Evolutionary conservation across 768 basidiomycete species (phyloP).

Genomic region (Tephrocybe sp.): DNA sequence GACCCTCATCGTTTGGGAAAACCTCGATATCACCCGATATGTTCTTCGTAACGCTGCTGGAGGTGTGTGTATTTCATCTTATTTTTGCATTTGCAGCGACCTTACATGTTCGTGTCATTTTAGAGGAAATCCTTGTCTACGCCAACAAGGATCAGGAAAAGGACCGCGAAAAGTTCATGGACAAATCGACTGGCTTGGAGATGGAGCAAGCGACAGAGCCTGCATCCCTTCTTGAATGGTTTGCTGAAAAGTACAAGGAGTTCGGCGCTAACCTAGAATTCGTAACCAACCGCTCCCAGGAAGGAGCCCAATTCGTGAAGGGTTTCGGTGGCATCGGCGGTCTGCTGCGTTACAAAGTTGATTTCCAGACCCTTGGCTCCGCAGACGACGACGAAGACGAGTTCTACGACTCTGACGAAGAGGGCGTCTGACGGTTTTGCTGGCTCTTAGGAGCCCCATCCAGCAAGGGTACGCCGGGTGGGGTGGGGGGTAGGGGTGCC

Average conservation of each 20-base stretch:
- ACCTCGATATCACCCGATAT: slow-evolving; percentile 88
- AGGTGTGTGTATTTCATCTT: slow-evolving; percentile 44
- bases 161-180: slow-evolving; percentile 91
- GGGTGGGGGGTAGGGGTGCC: slow-evolving; percentile 46
- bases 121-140: slow-evolving; percentile 85
- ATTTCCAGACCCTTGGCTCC: slow-evolving; percentile 78
- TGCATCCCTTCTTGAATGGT: slow-evolving; percentile 93
- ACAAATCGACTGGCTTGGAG: slow-evolving; percentile 92
- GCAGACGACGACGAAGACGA: slow-evolving; percentile 87
- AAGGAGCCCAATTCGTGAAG: slow-evolving; percentile 97
- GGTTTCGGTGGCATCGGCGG: slow-evolving; percentile 99
- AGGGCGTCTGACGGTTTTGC: slow-evolving; percentile 82
- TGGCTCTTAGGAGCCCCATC: slow-evolving; percentile 84
- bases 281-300: slow-evolving; percentile 94
- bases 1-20: slow-evolving; percentile 98
- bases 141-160: slow-evolving; percentile 82
- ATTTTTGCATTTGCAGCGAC: background rate
- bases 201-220: slow-evolving; percentile 91
- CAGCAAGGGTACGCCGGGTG: slow-evolving; percentile 65
- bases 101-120: background rate
- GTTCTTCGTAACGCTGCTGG: slow-evolving; percentile 89
- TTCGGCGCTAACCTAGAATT: slow-evolving; percentile 97
- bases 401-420: slow-evolving; percentile 76
- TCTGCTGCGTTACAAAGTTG: slow-evolving; percentile 95
- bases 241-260: slow-evolving; percentile 97